Conservation (phyloP, 2,329 filamentous ascomycete genomes). For the Pseudopyricularia javanii region DNA sequence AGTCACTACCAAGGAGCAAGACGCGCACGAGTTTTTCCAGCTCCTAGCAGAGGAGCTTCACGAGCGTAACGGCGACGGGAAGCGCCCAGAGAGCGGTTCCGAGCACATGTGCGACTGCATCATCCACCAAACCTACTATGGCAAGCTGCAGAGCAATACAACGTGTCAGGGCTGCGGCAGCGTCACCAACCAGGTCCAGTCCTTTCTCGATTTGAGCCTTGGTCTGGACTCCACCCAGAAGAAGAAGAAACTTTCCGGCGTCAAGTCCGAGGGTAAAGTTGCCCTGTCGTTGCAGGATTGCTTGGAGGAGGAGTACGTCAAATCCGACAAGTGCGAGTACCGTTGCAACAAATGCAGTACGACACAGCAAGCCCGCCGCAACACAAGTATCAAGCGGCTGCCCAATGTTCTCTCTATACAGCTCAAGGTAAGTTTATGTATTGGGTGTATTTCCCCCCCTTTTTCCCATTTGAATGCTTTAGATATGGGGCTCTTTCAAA, state of each 20-base stretch:
- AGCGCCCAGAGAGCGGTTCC: slow-evolving; percentile 44
- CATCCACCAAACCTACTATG: slow-evolving; percentile 89
- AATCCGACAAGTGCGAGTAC: slow-evolving; percentile 79
- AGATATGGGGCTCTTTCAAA: not conserved
- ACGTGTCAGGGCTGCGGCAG: slow-evolving; percentile 83
- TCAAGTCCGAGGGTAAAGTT: not conserved
- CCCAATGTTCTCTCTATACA: slow-evolving; percentile 88
- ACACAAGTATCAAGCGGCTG: slow-evolving; percentile 70
- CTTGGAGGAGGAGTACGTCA: slow-evolving; percentile 75
- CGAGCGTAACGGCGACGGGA: slow-evolving; percentile 62
- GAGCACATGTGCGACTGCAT: slow-evolving; percentile 72
- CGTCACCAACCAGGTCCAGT: slow-evolving; percentile 71
- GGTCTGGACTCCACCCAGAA: slow-evolving; percentile 72
- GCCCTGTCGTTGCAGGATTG: slow-evolving; percentile 55
- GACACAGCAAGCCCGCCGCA: slow-evolving; percentile 69
- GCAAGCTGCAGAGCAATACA: slow-evolving; percentile 79
- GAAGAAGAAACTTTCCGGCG: slow-evolving; percentile 13
- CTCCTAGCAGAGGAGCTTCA: slow-evolving; percentile 89
- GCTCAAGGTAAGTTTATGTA: slow-evolving; percentile 54
- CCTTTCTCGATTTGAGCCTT: slow-evolving; percentile 81
- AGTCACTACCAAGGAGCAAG: slow-evolving; percentile 88
- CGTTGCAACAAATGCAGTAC: slow-evolving; percentile 70
- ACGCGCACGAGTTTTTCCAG: slow-evolving; percentile 95
- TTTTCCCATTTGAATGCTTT: too few relatives aligned
- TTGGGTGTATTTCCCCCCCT: too few relatives aligned